Evolutionary conservation across 164 flowering plant genomes (phyloP).

Genomic region (Nelumbo lutea): DNA sequence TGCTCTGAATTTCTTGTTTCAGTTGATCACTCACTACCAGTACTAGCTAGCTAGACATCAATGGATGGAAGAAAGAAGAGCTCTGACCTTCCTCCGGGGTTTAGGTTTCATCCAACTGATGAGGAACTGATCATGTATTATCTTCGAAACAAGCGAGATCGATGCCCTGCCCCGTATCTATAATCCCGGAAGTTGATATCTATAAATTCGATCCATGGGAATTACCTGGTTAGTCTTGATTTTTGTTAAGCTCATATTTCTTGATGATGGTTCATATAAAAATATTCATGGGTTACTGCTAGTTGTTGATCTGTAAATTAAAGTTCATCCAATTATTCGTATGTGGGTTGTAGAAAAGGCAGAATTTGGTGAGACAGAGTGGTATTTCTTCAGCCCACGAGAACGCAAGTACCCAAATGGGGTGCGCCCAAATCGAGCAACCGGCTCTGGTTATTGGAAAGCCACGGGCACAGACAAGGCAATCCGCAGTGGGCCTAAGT

Average conservation of each 20-base stretch:
- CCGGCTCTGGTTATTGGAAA: conserved; percentile 38
- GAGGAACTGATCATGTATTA: conserved; percentile 34
- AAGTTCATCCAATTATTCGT: neutral
- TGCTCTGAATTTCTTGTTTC: neutral
- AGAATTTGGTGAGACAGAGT: conserved; percentile 60
- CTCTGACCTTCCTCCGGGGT: conserved; percentile 76
- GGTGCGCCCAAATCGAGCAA: conserved; percentile 63
- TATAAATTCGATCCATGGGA: conserved; percentile 95
- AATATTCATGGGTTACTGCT: too few relatives aligned
- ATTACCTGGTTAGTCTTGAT: conserved; percentile 59
- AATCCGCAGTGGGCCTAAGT: conserved; percentile 50
- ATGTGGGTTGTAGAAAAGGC: conserved; percentile 39
- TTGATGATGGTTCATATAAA: too few relatives aligned
- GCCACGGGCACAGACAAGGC: conserved; percentile 86
- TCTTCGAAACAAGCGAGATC: conserved; percentile 61
- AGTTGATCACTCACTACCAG: too few relatives aligned
- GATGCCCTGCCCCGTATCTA: conserved; percentile 59
- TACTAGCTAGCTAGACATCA: neutral
- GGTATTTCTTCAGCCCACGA: conserved; percentile 73
- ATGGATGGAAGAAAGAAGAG: conserved; percentile 23
- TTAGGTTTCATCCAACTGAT: conserved; percentile 85
- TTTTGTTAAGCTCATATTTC: too few relatives aligned
- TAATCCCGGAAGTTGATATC: conserved; percentile 79
- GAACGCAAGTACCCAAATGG: conserved; percentile 81
- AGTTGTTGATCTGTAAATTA: too few relatives aligned